A percentile compares a stretch with the other conserved stretches of the same genome.
Conservation (phyloP, 164 flowering plant species). For the Tetrastigma voinierianum region DNA sequence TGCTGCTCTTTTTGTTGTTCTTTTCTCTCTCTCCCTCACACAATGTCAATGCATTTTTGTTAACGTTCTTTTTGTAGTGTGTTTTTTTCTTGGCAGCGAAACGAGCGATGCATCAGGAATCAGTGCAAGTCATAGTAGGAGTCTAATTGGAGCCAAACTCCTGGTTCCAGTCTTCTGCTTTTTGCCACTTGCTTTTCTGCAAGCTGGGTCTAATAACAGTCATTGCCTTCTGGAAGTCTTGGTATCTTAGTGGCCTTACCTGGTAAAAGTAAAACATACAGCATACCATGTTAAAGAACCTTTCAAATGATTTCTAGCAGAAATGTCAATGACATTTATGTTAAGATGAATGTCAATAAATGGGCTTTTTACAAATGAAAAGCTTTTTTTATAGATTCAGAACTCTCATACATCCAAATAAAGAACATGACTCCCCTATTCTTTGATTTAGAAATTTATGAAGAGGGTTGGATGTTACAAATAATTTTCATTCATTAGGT, state of each 20-base stretch:
- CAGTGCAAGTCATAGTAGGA: background rate
- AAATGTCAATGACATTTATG: background rate
- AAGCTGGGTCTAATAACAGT: slow-evolving; percentile 90
- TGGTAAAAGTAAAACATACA: slow-evolving; percentile 22
- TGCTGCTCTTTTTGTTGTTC: background rate
- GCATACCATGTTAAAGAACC: slow-evolving; percentile 1
- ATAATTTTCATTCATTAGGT: too few species aligned
- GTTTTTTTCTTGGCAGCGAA: background rate
- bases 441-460: too few species aligned
- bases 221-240: slow-evolving; percentile 83
- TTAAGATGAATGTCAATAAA: too few species aligned
- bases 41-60: slow-evolving; percentile 1
- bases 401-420: too few species aligned
- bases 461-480: too few species aligned
- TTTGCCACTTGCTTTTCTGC: slow-evolving; percentile 88
- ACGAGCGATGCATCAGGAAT: background rate
- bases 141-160: slow-evolving; percentile 82
- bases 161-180: slow-evolving; percentile 85
- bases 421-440: too few species aligned
- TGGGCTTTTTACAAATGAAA: too few species aligned
- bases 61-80: background rate
- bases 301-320: background rate
- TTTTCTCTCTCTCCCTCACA: background rate
- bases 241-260: slow-evolving; percentile 69
- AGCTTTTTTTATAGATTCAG: too few species aligned